Evolutionary conservation across 768 basidiomycete genomes (phyloP), one percentile per base, ranked within the genome.

Genomic region (Termitomyces heimii): DNA sequence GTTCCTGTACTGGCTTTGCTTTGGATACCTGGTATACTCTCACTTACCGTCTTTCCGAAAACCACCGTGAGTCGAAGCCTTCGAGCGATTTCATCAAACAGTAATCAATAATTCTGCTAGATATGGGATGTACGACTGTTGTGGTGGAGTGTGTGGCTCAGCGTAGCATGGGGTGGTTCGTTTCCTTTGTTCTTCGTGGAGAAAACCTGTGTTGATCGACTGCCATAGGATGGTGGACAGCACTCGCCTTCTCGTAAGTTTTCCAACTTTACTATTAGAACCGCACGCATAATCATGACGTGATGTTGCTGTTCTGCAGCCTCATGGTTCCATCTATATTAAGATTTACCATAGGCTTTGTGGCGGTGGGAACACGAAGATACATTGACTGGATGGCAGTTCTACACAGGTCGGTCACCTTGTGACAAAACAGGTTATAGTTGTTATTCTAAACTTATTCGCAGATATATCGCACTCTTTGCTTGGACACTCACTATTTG

Each of bases 101-200:
- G 34, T 32, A 53, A 47, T 2, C n/a, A 20, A 13, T 31, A 29
- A 48, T 34, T 28, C 2, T 43, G 20, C 12, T 56, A 83, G 80
- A 71, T 86, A 12, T 87, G 83, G 82, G 77, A 77, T 32, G 77
- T 86, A 10, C 73, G 74, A 55, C 69, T 89, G 46, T 53, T 88
- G 6, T 91, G 83, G 82, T 94, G 90, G 90, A 89, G 86, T 57
- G 84, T 92, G 56, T 96, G 92, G 91, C 72, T 94, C 29, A 82
- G 78, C 39, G 82, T 94, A 32, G 73, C 82, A 5, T 96, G 93
- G 93, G 82, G 70, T 66, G 88, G 87, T 84, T 62, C n/a, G 51
- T 18, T 45, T 76, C 67, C 6, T 26, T 40, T 42, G 2, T 31
- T 52, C 53, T 35, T 50, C 7, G 24, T 53, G 34, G 5, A 57